Base-by-base conservation (phyloP, 106 monocot species). In the Acorus calamus region DNA sequence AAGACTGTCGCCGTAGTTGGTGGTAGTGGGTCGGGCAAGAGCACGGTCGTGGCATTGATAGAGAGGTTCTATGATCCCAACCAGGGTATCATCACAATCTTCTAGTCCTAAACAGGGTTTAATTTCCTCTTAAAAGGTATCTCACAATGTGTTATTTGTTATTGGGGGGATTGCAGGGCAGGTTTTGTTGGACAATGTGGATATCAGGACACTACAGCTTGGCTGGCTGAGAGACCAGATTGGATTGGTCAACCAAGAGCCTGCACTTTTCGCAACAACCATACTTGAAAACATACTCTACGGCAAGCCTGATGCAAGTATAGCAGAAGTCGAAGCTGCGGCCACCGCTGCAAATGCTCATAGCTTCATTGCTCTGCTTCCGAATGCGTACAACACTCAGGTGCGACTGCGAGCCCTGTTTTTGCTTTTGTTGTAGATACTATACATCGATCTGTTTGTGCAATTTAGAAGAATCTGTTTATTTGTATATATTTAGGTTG, bases 21-120 rank as follows among this genome's bases (percentile, higher is more conserved):
- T 65, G 98, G 85, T 6, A 99, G 98, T 73, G 98, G 98, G 0
- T 99, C 92, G 14, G 98, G 98, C 55, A 99, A 99, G 75, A 92
- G 88, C 56, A 99, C 98, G 50, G 86, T 92, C 28, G 85, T 99
- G 8, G 75, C 98, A 68, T 74, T 99, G 61, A 86, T 99, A 14
- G 92, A 92, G 79, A 80, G 98, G 52, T 92, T 99, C 64, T 99
- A 99, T 71, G 98, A 99, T 83, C 98, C 92, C 11, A 99, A 99
- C 66, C 74, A 83, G 57, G 98, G 98, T 99, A 79, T 28, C n/a
- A n/a, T n/a, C 52, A 47, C 7, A 55, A 52, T 9, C 46, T 9
- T 62, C 5, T 42, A 13, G 10, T 42, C 48, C 6, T 46, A 6
- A 43, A 44, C 2, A 4, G 7, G 4, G 28, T n/a, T 5, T 9